Percentiles rank a stretch among this genome's conserved stretches.
phyloP scores from a whole-genome alignment of 129 eudicot genomes.

The Smallanthus sonchifolius region DNA sequence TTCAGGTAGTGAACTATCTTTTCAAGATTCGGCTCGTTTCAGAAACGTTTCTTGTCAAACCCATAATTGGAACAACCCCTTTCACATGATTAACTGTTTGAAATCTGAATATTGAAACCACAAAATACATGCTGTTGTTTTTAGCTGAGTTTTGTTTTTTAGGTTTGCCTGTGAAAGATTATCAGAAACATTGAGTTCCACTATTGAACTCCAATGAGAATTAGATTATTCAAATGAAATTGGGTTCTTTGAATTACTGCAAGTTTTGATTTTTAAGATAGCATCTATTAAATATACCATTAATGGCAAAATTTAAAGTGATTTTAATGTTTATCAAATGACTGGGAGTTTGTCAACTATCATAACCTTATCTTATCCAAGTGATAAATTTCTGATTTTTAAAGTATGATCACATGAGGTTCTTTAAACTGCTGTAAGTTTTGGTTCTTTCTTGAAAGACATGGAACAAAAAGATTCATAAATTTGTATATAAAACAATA shows the following conservation, averaged over 20 bases:
- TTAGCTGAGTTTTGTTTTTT: constrained; percentile 18
- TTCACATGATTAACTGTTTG: constrained; percentile 14
- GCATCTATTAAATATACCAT: constrained; percentile 20
- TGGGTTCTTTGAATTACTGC: constrained; percentile 15
- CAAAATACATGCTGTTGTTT: constrained; percentile 23
- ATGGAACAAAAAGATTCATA: background rate
- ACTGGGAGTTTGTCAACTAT: constrained; percentile 7
- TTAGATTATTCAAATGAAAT: constrained; percentile 11
- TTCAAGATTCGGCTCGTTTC: constrained; percentile 24
- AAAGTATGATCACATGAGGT: constrained; percentile 11
- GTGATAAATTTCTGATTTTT: background rate
- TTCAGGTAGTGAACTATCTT: constrained; percentile 22
- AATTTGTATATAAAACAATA: background rate
- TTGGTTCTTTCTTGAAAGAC: background rate
- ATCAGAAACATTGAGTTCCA: constrained; percentile 26
- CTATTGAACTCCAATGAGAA: constrained; percentile 24
- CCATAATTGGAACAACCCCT: constrained; percentile 24
- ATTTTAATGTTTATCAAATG: constrained; percentile 23
- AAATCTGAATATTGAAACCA: constrained; percentile 18
- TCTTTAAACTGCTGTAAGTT: constrained; percentile 2
- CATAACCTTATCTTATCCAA: constrained; percentile 11
- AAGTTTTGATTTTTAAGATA: constrained; percentile 20
- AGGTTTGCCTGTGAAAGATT: constrained; percentile 18
- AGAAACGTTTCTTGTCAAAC: constrained; percentile 28
- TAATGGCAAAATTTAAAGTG: constrained; percentile 19